Conservation (phyloP, 768 basidiomycete genomes). For the Psilocybe cubensis region DNA sequence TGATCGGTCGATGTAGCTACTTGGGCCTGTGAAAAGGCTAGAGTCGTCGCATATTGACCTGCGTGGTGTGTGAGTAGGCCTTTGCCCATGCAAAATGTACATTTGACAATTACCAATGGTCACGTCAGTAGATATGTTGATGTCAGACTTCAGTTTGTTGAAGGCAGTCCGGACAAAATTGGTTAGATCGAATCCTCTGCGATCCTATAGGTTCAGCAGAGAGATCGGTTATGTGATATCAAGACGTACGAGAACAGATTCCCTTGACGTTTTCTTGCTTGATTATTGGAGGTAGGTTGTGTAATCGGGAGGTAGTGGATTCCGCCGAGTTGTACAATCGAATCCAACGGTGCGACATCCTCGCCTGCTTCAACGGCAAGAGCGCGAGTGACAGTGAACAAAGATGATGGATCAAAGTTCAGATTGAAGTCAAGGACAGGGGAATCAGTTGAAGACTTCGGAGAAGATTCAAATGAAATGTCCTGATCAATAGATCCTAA, state of each 20-base stretch:
- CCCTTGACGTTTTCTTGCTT: slow-evolving; percentile 36
- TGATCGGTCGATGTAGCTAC: slow-evolving; percentile 65
- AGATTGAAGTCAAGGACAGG: slow-evolving; percentile 62
- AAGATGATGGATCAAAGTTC: slow-evolving; percentile 68
- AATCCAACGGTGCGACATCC: slow-evolving; percentile 63
- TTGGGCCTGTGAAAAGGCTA: slow-evolving; percentile 60
- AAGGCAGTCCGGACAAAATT: slow-evolving; percentile 69
- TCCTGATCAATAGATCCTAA: slow-evolving; percentile 63
- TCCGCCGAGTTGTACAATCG: slow-evolving; percentile 69
- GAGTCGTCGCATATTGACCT: slow-evolving; percentile 67
- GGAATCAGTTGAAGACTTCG: slow-evolving; percentile 58
- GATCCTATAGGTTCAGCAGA: neutral
- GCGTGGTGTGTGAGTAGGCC: neutral
- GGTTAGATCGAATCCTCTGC: slow-evolving; percentile 66
- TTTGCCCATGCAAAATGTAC: neutral
- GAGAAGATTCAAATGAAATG: slow-evolving; percentile 52
- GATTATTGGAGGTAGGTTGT: slow-evolving; percentile 18
- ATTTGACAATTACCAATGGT: slow-evolving; percentile 48
- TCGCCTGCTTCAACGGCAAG: slow-evolving; percentile 68
- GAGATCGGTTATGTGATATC: neutral
- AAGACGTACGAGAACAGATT: slow-evolving; percentile 57
- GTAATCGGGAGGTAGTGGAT: slow-evolving; percentile 56
- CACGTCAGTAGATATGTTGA: slow-evolving; percentile 56
- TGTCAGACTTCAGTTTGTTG: slow-evolving; percentile 63
- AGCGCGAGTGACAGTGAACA: slow-evolving; percentile 73